These are phyloP conservation scores for Huntiella moniliformis DNA, from an alignment of 2,329 filamentous ascomycete species.

Conservation along the genomic window DNA sequence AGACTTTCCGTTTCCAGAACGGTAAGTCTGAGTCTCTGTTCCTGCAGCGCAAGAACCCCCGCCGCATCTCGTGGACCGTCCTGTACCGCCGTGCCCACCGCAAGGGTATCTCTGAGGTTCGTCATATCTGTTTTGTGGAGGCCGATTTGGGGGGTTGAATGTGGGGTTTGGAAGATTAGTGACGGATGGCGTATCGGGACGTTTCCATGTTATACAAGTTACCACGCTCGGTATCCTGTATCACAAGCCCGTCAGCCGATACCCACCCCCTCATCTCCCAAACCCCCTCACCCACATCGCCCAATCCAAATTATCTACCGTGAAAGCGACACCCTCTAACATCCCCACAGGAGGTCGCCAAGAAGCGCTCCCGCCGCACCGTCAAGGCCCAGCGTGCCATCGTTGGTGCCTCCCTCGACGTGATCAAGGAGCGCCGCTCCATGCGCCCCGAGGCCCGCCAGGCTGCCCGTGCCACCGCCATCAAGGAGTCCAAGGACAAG, in stretches of 20 bases:
- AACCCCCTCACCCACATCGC: neutral
- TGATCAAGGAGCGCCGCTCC: conserved; percentile 96
- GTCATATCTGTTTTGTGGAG: conserved; percentile 17
- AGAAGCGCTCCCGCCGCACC: conserved; percentile 96
- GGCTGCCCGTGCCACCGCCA: conserved; percentile 73
- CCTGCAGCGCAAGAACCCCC: conserved; percentile 99
- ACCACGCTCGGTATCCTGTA: neutral
- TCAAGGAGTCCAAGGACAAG: conserved; percentile 99
- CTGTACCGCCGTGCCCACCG: conserved; percentile 98
- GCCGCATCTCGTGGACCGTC: conserved; percentile 95
- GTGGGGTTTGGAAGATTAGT: too few relatives aligned
- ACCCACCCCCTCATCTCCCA: neutral
- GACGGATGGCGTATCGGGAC: too few relatives aligned
- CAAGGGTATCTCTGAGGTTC: conserved; percentile 99
- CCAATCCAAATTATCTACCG: neutral
- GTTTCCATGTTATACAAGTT: too few relatives aligned
- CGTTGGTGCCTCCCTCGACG: conserved; percentile 96
- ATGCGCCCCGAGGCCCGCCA: conserved; percentile 90
- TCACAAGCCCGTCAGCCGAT: neutral
- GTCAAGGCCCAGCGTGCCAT: conserved; percentile 98
- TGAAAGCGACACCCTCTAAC: conserved; percentile 20
- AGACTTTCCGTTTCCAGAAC: conserved; percentile 99
- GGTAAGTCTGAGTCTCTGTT: conserved; percentile 99
- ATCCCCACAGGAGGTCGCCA: conserved; percentile 76
- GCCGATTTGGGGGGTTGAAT: neutral